Base-by-base conservation (phyloP, 2,329 filamentous ascomycete genomes). In the Arthrobotrys pseudoclavata region DNA sequence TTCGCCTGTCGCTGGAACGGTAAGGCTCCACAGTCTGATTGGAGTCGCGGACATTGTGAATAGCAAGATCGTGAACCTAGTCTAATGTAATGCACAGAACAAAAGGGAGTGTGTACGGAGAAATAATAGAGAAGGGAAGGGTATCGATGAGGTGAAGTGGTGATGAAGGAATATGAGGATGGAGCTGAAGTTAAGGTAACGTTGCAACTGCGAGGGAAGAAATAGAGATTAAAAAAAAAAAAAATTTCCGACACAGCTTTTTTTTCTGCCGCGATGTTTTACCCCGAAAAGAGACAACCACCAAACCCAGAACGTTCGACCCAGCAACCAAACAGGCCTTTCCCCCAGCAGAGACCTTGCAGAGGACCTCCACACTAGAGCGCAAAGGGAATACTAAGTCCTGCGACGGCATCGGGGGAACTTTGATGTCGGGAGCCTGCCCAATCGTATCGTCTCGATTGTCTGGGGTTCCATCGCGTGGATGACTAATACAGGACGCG, bases 11-110 rank as follows among this genome's bases (percentile, higher is more conserved):
- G 92, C 88, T 82, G 94, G 94, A 85, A 98, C 92, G 87, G 93
- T 91, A 81, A 97, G 91, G 85, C 94, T 94, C 84, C 96, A 99
- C 84, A 98, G 88, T 84, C 92, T 92, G 85, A 96, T 92, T 83
- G 87, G 88, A 81, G 66, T 76, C 37, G 63, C 66, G 31, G 66
- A 60, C 72, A 76, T 76, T 31, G 48, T 66, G 64, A 68, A 79
- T 22, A 40, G 29, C 9, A 40, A 57, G 29, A n/a, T 42, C 34
- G 34, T 24, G 20, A 60, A 42, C 55, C 20, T 60, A 20, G 29
- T 37, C 29, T 37, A 40, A 57, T 72, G 76, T 83, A 80, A 6
- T 70, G 76, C 83, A 80, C 69, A 45, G 20, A 37, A 55, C 9
- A 60, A 40, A 40, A 18, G 40, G 18, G 29, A 63, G 29, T 31